Base-by-base conservation (phyloP, 2,329 filamentous ascomycete species). In the Thelonectria blattea region DNA sequence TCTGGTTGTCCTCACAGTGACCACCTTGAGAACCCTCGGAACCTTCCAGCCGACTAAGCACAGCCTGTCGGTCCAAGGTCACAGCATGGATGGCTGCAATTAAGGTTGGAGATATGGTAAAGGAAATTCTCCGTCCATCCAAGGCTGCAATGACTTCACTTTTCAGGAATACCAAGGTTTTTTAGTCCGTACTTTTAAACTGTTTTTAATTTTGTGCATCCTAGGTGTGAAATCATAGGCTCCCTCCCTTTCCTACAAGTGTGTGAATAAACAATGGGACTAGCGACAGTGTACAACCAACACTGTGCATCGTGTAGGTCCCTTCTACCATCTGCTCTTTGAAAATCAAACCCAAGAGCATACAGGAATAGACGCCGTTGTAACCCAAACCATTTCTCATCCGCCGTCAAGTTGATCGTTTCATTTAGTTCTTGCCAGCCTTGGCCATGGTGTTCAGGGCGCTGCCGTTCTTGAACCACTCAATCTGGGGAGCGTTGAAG, bases 371-470 rank as follows among this genome's bases (percentile, higher is more conserved):
- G 71, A 68, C 69, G 69, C 69, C 69, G 52, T 65, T 65, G 53
- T 63, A 52, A 64, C 63, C 67, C 64, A 61, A 65, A 58, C 65
- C 62, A 63, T 63, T 62, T 64, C 65, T 67, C 62, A 61, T 68
- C 63, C 56, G 60, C 58, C 43, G 37, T 60, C 39, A 41, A 32
- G 61, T 60, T 52, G 17, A 30, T 55, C 24, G 54, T 56, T 62
- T 58, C 27, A 42, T 55, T 63, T 62, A 64, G 67, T 70, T 75
- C 70, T 77, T 71, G 67, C 71, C 72, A 50, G 70, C 61, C 88
- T 95, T 96, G 87, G 94, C 93, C 94, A 99, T 99, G 72, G 93
- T 97, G 88, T 99, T 99, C 69, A 99, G 85, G 57, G 95, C 95
- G 74, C 90, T 93, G 69, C 95, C 95, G 79, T 98, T 96, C 86